Evolutionary conservation across 2,329 filamentous ascomycete genomes (phyloP).

Genomic region (Emmonsiellopsis sp.): DNA sequence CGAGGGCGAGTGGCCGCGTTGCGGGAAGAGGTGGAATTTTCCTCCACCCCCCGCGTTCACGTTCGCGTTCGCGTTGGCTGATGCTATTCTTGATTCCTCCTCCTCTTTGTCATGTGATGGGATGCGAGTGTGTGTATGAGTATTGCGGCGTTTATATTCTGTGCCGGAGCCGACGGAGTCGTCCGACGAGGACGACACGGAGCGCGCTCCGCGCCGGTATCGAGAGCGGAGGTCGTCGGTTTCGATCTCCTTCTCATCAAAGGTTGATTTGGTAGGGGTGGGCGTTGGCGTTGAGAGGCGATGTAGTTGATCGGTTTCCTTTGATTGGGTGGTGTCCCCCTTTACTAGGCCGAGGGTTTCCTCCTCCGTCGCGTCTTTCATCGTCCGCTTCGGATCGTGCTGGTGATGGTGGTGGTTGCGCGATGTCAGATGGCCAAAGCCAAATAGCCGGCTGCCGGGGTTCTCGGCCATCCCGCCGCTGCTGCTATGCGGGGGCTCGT

Average conservation of each 20-base stretch:
- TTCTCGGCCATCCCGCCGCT: neutral
- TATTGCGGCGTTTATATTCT: neutral
- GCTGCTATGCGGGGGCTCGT: slow-evolving; percentile 12
- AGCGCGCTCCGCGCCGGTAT: neutral
- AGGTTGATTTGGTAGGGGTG: slow-evolving; percentile 1
- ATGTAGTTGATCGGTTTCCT: slow-evolving; percentile 5
- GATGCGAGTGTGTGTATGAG: neutral
- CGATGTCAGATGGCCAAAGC: slow-evolving; percentile 3
- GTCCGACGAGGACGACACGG: neutral
- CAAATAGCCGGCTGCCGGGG: slow-evolving; percentile 4
- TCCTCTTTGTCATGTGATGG: slow-evolving; percentile 6
- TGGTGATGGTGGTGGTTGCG: slow-evolving; percentile 9
- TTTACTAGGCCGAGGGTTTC: slow-evolving; percentile 75
- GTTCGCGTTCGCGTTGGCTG: neutral
- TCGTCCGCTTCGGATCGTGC: slow-evolving; percentile 24
- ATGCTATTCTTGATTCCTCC: neutral
- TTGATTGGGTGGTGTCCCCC: slow-evolving; percentile 42
- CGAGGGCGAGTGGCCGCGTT: neutral
- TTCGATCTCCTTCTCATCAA: neutral
- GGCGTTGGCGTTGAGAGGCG: slow-evolving; percentile 11
- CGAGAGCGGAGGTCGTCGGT: neutral
- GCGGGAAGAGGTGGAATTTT: neutral
- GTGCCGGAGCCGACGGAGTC: neutral
- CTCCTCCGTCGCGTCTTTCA: slow-evolving; percentile 62
- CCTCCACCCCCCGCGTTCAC: no score